Base-by-base conservation (phyloP, 2,329 filamentous ascomycete genomes). In the Colletotrichum tamarilloi region DNA sequence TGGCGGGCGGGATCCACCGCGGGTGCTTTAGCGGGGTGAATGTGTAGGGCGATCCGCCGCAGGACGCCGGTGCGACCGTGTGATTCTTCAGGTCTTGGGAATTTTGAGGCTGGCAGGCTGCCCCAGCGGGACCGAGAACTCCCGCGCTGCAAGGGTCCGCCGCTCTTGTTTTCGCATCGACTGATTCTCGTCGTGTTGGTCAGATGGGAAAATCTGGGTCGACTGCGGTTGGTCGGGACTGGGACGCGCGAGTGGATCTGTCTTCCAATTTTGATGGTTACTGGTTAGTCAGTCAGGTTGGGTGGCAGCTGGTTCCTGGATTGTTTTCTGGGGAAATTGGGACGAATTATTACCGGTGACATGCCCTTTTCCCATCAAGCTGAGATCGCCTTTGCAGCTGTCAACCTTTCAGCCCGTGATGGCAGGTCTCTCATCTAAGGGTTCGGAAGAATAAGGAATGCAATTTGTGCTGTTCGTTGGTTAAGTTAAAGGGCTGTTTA, bases 91-190 rank as follows among this genome's bases (percentile, higher is more conserved):
- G 16, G 0, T 42, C 38, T 42, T 42, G 14, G 32, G 32, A 42
- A 19, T 42, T 7, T 0, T 42, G 38, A 42, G 14, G 14, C 38
- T 42, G 32, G 32, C 32, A 35, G 11, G 14, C 38, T 42, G 38
- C 38, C 38, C 55, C 28, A 12, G 14, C 6, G 38, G 30, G 30
- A 52, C 65, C 65, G 59, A 53, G 24, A 68, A 49, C 52, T 52
- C 26, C 67, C 52, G 24, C 38, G 26, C 3, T 56, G 24, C 30
- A 57, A n/a, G 64, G 56, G 28, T n/a, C 28, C 38, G 38, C 26
- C 42, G 42, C 42, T 46, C 19, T 22, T 59, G 32, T 58, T 64
- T 57, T 46, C 60, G 22, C 46, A 63, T 71, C 68, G 68, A 57
- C 46, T 71, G 68, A 62, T 67, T 62, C 8, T 35, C 11, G 63